phyloP scores from a whole-genome alignment of 106 monocot genomes.

The Dendrobium huoshanense region DNA sequence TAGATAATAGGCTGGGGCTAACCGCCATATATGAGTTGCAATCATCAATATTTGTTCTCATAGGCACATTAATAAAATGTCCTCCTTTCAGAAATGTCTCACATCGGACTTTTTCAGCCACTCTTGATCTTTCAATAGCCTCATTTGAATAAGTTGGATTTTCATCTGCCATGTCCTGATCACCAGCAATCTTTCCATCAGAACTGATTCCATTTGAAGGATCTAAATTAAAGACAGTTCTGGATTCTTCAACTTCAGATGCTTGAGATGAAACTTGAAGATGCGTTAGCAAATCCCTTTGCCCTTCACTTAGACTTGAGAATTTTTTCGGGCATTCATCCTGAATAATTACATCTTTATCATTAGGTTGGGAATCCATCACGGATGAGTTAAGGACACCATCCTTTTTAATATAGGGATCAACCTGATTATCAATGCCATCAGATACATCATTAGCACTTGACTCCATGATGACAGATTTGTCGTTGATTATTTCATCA shows the following conservation, averaged over 20 bases:
- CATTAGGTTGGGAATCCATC: conserved; percentile 2
- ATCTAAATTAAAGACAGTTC: conserved; percentile 5
- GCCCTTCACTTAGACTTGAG: conserved; percentile 11
- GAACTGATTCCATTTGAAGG: conserved; percentile 6
- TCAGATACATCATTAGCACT: conserved; percentile 16
- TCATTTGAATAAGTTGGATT: background rate
- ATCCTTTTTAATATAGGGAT: conserved; percentile 12
- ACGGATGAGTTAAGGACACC: conserved; percentile 7
- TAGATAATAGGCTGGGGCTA: conserved; percentile 4
- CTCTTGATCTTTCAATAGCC: too few relatives aligned
- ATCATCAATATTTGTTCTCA: background rate
- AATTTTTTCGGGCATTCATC: conserved; percentile 15
- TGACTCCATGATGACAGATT: conserved; percentile 18
- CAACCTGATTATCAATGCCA: conserved; percentile 22
- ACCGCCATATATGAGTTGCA: background rate
- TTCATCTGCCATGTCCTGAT: conserved; percentile 1
- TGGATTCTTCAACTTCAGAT: conserved; percentile 13
- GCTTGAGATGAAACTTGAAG: background rate
- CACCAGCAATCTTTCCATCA: conserved; percentile 10
- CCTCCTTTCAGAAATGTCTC: too few relatives aligned
- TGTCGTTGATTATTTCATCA: conserved; percentile 35
- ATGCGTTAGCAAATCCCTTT: background rate
- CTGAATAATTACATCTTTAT: conserved; percentile 6
- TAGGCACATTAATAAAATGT: too few relatives aligned
- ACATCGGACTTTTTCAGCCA: too few relatives aligned